phyloP scores from a whole-genome alignment of 1,284 basidiomycete species.

The Hemileia vastatrix region DNA sequence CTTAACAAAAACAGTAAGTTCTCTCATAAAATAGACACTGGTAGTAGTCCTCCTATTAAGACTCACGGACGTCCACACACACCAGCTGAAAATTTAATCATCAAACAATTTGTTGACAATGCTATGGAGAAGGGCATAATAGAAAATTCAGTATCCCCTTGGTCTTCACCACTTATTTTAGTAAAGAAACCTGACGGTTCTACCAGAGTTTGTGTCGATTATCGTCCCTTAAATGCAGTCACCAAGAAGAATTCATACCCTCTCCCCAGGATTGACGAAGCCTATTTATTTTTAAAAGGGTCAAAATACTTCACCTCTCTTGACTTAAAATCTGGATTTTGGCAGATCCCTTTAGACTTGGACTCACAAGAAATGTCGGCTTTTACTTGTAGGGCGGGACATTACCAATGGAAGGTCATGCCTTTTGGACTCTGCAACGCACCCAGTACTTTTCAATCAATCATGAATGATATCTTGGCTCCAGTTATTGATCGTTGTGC shows the following conservation, averaged over 20 bases:
- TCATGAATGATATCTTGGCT: constrained; percentile 31
- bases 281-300: not conserved
- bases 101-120: too few species aligned
- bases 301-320: not conserved
- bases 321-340: not conserved
- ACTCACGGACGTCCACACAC: too few species aligned
- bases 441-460: constrained; percentile 35
- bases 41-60: too few species aligned
- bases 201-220: not conserved
- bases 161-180: too few species aligned
- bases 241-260: constrained; percentile 3
- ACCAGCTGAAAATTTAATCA: too few species aligned
- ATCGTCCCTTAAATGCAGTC: constrained; percentile 1
- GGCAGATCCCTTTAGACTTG: not conserved
- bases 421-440: constrained; percentile 25
- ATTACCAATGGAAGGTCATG: constrained; percentile 2
- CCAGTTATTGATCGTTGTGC: not conserved
- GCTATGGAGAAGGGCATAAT: too few species aligned
- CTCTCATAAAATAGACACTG: too few species aligned
- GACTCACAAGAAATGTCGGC: not conserved
- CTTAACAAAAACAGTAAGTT: too few species aligned
- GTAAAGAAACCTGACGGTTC: too few species aligned
- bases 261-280: not conserved
- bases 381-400: not conserved
- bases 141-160: too few species aligned